A percentile compares a stretch with the other conserved stretches of the same genome.
Evolutionary conservation across 352 stramenopile genomes (phyloP).

Genomic region (Halophytophthora polymorphica): DNA sequence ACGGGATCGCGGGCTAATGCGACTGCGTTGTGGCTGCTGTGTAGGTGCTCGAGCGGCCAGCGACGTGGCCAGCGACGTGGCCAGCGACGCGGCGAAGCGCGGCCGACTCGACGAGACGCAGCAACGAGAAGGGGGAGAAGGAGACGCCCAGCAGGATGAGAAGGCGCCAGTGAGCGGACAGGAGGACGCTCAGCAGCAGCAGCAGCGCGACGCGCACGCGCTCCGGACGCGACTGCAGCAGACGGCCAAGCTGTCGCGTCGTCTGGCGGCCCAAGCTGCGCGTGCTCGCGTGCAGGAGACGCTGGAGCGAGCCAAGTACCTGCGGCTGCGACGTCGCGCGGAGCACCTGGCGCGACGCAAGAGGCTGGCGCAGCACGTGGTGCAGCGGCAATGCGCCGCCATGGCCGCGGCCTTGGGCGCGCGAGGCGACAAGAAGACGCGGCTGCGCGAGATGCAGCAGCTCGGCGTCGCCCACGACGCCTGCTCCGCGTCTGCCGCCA

Average conservation of each 20-base stretch:
- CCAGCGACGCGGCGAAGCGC: conserved; percentile 4
- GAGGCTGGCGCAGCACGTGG: conserved; percentile 52
- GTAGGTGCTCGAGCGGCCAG: conserved; percentile 12
- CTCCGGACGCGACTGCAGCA: conserved; percentile 71
- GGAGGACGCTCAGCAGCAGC: conserved; percentile 17
- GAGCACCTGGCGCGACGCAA: conserved; percentile 57
- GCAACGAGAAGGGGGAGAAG: neutral
- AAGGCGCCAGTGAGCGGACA: conserved; percentile 8
- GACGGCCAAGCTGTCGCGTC: conserved; percentile 40
- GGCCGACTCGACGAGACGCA: conserved; percentile 8
- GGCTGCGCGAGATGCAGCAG: conserved; percentile 40
- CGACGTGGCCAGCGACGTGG: neutral
- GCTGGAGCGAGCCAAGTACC: conserved; percentile 48
- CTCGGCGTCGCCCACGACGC: conserved; percentile 42
- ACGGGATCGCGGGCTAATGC: neutral
- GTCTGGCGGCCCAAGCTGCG: conserved; percentile 33
- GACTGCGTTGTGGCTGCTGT: conserved; percentile 1
- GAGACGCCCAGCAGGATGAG: conserved; percentile 18
- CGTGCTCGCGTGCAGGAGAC: conserved; percentile 29
- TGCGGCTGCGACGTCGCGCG: conserved; percentile 31
- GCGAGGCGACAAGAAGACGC: conserved; percentile 33
- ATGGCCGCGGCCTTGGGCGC: conserved; percentile 37
- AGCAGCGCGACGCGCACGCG: conserved; percentile 35
- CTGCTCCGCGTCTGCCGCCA: conserved; percentile 4
- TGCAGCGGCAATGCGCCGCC: conserved; percentile 54